phyloP scores from a whole-genome alignment of 176 grass and related monocot species.

The Bromus sterilis region DNA sequence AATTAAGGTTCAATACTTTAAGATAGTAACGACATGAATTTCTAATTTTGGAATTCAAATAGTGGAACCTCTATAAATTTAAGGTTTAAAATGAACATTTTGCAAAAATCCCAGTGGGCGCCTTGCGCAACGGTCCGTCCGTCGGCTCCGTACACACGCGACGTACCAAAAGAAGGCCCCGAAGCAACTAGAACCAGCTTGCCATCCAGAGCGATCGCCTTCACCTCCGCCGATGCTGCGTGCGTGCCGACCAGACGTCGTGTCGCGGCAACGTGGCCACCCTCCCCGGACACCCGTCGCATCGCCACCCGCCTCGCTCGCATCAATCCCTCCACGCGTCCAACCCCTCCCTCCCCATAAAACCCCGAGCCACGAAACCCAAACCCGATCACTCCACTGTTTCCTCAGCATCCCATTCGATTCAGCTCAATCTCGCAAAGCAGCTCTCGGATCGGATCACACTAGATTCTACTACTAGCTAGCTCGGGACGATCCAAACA shows the following conservation, averaged over 20 bases:
- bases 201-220: constrained; percentile 16
- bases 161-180: background rate
- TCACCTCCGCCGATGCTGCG: background rate
- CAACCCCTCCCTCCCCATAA: background rate
- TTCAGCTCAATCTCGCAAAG: background rate
- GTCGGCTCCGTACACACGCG: background rate
- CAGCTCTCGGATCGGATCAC: background rate
- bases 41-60: no score
- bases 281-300: constrained; percentile 44
- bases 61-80: no score
- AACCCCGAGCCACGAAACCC: background rate
- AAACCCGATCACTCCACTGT: background rate
- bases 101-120: no score
- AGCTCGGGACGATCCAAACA: background rate
- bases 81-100: no score
- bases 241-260: background rate
- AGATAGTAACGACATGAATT: no score
- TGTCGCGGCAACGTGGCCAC: constrained; percentile 30
- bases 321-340: constrained; percentile 38
- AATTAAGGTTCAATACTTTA: no score
- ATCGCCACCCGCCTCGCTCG: background rate
- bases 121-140: background rate
- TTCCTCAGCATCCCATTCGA: background rate
- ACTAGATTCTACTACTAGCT: background rate
- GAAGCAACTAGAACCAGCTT: constrained; percentile 18